These are phyloP conservation scores for Ogataea ganodermae DNA, from an alignment of 805 yeast genomes.

Conservation along the genomic window DNA sequence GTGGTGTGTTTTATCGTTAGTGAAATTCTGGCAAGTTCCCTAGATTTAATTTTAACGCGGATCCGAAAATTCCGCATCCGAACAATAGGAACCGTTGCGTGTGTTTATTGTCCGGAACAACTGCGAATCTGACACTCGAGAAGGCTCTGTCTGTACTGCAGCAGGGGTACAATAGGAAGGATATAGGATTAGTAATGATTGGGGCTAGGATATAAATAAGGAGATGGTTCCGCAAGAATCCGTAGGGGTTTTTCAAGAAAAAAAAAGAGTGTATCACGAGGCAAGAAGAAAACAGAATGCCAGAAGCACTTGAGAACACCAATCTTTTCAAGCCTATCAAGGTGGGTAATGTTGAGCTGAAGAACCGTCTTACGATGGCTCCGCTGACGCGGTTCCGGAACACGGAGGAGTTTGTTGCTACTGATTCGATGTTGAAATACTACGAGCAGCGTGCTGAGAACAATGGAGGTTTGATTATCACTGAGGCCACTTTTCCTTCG, in stretches of 20 bases:
- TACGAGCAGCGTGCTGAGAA: conserved; percentile 55
- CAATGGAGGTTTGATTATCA: conserved; percentile 61
- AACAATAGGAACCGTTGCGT: conserved; percentile 3
- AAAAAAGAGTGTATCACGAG: background rate
- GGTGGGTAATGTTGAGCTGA: conserved; percentile 40
- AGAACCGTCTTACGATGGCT: conserved; percentile 47
- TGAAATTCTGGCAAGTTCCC: too few species aligned
- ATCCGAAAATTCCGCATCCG: background rate
- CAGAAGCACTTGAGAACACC: conserved; percentile 14
- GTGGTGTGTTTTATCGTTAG: too few species aligned
- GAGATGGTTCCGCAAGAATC: background rate
- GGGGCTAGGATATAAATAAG: background rate
- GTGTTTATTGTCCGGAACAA: background rate
- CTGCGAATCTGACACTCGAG: background rate
- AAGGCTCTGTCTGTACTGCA: background rate
- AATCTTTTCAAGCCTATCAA: conserved; percentile 45
- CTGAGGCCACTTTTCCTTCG: conserved; percentile 61
- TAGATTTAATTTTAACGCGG: background rate
- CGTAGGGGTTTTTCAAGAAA: too few species aligned
- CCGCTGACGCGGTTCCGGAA: conserved; percentile 54
- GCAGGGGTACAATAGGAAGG: background rate
- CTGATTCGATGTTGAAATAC: conserved; percentile 50
- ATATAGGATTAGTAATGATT: conserved; percentile 1
- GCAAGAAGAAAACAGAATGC: background rate
- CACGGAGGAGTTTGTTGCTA: conserved; percentile 42